phyloP scores from a whole-genome alignment of 306 rosid species.

The Cucurbita pepo region DNA sequence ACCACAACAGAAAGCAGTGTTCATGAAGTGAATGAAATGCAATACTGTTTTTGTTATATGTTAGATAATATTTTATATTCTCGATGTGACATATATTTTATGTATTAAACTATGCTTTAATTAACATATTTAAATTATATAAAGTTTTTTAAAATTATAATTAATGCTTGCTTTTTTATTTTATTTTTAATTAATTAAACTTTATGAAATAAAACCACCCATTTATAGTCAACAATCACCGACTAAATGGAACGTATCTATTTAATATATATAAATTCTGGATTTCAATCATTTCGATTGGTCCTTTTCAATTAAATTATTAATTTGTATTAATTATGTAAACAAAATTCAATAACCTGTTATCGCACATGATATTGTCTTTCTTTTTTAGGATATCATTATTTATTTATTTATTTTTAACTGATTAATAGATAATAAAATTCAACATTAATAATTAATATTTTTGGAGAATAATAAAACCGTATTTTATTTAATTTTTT shows the following conservation, averaged over 20 bases:
- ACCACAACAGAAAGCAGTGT: neutral
- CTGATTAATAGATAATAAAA: neutral
- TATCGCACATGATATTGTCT: neutral
- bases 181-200: no score
- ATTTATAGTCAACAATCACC: neutral
- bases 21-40: neutral
- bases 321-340: neutral
- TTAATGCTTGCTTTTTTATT: no score
- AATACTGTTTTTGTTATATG: neutral
- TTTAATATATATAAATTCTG: neutral
- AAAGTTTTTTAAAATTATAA: no score
- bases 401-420: neutral
- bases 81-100: no score
- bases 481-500: no score
- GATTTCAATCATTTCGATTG: neutral
- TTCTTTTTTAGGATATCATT: neutral
- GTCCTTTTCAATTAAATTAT: neutral
- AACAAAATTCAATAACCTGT: neutral
- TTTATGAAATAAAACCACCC: neutral
- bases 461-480: neutral
- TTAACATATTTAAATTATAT: no score
- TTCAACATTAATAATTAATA: neutral
- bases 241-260: neutral
- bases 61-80: no score
- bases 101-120: no score